A percentile compares a stretch with the other conserved stretches of the same genome.
Conservation (phyloP, 2,329 filamentous ascomycete species). For the Epichloe bromicola region DNA sequence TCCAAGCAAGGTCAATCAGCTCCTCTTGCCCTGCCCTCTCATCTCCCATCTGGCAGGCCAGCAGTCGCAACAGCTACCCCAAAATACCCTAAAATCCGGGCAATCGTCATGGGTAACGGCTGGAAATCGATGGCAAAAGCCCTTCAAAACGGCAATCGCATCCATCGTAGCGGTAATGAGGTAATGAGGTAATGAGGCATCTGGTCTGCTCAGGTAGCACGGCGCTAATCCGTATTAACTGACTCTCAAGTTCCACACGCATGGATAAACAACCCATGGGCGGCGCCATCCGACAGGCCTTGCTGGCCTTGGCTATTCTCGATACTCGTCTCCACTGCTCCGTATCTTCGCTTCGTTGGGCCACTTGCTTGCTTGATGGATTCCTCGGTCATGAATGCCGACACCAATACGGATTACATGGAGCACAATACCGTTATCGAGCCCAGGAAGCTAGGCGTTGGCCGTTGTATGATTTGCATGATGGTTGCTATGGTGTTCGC, state of each 20-base stretch:
- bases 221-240: background rate
- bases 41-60: no score
- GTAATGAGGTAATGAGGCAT: no score
- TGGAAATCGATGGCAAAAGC: no score
- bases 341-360: background rate
- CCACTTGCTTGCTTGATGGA: no score
- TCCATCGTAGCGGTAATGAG: no score
- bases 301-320: background rate
- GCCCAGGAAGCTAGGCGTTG: background rate
- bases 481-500: background rate
- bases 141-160: no score
- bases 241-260: background rate
- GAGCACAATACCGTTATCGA: background rate
- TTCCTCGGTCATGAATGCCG: background rate
- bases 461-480: background rate
- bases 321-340: background rate
- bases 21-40: no score
- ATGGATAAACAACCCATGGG: background rate
- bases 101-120: no score
- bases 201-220: background rate
- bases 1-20: no score
- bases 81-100: no score
- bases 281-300: background rate
- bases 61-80: no score
- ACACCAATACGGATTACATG: background rate